A percentile compares a stretch with the other conserved stretches of the same genome.
Evolutionary conservation across 2,329 filamentous ascomycete species (phyloP).

Genomic region (Pestalotiopsis sp.): DNA sequence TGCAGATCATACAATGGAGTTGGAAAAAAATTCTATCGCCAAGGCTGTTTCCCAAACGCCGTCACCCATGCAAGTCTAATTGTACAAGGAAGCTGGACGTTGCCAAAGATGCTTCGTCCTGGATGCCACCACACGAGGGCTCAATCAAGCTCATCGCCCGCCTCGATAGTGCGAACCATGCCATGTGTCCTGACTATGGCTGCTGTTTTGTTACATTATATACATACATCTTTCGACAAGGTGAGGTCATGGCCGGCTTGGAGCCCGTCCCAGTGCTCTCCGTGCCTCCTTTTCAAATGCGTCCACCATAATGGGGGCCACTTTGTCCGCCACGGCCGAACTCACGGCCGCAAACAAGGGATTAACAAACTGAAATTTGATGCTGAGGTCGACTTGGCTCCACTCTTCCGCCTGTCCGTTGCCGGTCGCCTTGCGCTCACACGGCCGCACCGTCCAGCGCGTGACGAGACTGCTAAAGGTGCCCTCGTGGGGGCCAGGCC

Average conservation of each 20-base stretch:
- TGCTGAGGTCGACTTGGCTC: constrained; percentile 75
- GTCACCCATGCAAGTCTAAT: background rate
- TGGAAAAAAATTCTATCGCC: background rate
- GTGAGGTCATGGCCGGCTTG: background rate
- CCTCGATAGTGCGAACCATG: background rate
- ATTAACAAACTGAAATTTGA: constrained; percentile 85
- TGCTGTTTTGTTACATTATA: background rate
- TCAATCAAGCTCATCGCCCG: background rate
- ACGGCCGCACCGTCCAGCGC: constrained; percentile 65
- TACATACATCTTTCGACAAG: background rate
- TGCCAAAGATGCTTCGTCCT: background rate
- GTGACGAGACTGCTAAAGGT: constrained; percentile 72
- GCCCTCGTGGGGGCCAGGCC: constrained; percentile 31
- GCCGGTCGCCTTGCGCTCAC: constrained; percentile 39
- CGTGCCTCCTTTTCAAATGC: constrained; percentile 86
- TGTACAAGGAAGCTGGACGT: background rate
- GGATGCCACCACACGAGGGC: background rate
- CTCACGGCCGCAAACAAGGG: constrained; percentile 86
- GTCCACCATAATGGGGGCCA: constrained; percentile 86
- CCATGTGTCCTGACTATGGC: background rate
- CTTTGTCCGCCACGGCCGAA: constrained; percentile 77
- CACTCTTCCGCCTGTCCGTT: constrained; percentile 32
- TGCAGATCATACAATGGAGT: background rate
- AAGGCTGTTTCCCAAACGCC: background rate
- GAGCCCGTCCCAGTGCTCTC: constrained; percentile 47